Conservation (phyloP, 23 red algal species). For the Porphyridium purpureum region DNA sequence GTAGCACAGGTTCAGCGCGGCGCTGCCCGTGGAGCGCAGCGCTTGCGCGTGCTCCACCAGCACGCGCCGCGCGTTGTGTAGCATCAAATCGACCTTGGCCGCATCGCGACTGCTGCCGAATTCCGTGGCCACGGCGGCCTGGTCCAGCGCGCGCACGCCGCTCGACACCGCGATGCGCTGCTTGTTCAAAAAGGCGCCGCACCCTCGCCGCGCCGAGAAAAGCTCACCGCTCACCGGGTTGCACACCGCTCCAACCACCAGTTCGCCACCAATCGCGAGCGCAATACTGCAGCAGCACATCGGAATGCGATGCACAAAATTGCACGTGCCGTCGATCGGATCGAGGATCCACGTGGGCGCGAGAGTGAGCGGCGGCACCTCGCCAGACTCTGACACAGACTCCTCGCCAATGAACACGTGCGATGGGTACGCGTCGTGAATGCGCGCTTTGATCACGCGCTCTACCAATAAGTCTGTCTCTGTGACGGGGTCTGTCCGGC, state of each 20-base stretch:
- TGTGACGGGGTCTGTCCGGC: conserved; percentile 64
- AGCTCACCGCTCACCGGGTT: conserved; percentile 39
- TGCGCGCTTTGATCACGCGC: conserved; percentile 9
- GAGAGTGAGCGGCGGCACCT: neutral
- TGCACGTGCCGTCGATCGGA: conserved; percentile 85
- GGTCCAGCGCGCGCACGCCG: neutral
- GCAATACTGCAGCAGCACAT: conserved; percentile 7
- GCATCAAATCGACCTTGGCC: conserved; percentile 15
- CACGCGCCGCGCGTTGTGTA: conserved; percentile 4
- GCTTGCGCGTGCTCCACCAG: conserved; percentile 19
- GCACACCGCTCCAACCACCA: conserved; percentile 47
- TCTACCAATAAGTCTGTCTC: conserved; percentile 71
- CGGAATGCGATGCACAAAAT: conserved; percentile 27
- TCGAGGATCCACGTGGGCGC: conserved; percentile 65
- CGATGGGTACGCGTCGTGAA: conserved; percentile 17
- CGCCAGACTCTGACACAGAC: conserved; percentile 10
- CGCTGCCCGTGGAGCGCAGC: conserved; percentile 42
- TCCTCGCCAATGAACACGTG: conserved; percentile 80
- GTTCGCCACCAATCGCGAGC: neutral
- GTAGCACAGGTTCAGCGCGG: conserved; percentile 37
- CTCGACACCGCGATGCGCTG: conserved; percentile 5
- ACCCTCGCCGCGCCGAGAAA: conserved; percentile 16
- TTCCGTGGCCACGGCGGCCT: conserved; percentile 46
- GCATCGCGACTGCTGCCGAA: conserved; percentile 34
- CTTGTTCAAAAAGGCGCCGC: conserved; percentile 18